Conservation (phyloP, 2,329 filamentous ascomycete species). For the Calonectria fujianensis region DNA sequence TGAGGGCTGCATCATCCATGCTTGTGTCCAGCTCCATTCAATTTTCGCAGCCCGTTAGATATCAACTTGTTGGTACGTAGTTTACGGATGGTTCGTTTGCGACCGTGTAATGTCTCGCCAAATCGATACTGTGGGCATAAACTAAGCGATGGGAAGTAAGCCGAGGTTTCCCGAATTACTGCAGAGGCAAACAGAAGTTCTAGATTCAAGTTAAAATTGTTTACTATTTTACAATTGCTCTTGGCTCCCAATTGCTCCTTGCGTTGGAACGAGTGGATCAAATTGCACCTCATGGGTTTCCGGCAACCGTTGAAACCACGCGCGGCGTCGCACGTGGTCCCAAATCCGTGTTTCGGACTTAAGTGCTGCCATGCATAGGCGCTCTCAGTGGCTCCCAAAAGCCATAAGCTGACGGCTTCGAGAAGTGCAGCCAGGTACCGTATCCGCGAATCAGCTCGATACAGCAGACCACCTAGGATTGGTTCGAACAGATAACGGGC, state of each 20-base stretch:
- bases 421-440: background rate
- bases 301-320: too few species aligned
- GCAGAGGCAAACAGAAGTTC: background rate
- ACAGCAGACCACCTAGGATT: background rate
- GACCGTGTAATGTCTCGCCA: too few species aligned
- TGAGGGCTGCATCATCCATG: background rate
- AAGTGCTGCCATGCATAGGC: background rate
- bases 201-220: background rate
- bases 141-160: background rate
- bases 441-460: background rate
- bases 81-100: too few species aligned
- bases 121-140: too few species aligned
- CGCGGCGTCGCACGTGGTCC: background rate
- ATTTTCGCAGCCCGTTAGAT: too few species aligned
- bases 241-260: too few species aligned
- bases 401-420: slow-evolving; percentile 11
- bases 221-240: background rate
- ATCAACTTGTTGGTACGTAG: too few species aligned
- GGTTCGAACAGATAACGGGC: background rate
- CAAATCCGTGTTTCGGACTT: background rate
- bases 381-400: background rate
- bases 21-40: too few species aligned
- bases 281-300: background rate
- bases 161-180: background rate
- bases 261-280: background rate